Conservation (phyloP, 306 rosid genomes). For the Medicago ruthenica region DNA sequence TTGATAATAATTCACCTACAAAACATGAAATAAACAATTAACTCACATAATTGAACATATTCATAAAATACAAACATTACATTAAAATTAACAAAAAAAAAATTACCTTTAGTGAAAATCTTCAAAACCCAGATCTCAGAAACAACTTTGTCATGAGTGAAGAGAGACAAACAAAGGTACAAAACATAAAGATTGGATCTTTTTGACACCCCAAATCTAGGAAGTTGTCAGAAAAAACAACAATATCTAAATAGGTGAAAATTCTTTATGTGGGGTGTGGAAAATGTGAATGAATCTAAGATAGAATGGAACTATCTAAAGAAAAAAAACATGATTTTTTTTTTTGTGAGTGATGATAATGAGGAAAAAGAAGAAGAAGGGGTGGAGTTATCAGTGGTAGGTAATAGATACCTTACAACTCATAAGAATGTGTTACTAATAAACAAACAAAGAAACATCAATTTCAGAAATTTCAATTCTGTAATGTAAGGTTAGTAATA, state of each 20-base stretch:
- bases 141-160: slow-evolving; percentile 47
- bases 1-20: slow-evolving; percentile 47
- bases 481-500: slow-evolving; percentile 22
- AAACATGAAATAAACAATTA: slow-evolving; percentile 20
- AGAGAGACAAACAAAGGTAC: slow-evolving; percentile 31
- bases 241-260: slow-evolving; percentile 43
- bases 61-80: slow-evolving; percentile 38
- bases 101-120: slow-evolving; percentile 30
- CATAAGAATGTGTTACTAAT: slow-evolving; percentile 38
- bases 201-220: slow-evolving; percentile 43
- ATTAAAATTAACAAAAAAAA: neutral
- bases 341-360: slow-evolving; percentile 32
- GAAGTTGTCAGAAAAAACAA: slow-evolving; percentile 44
- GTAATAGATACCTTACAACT: slow-evolving; percentile 64
- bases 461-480: slow-evolving; percentile 33
- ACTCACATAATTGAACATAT: slow-evolving; percentile 15
- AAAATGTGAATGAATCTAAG: slow-evolving; percentile 75
- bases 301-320: slow-evolving; percentile 64
- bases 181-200: slow-evolving; percentile 54
- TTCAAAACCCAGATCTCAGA: slow-evolving; percentile 74
- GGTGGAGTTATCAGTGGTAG: slow-evolving; percentile 80
- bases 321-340: neutral
- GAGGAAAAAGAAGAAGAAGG: slow-evolving; percentile 62
- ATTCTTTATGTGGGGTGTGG: slow-evolving; percentile 30
- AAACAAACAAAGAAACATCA: slow-evolving; percentile 34